phyloP scores from a whole-genome alignment of 176 grass and related monocot species.

The Carex cristatella region DNA sequence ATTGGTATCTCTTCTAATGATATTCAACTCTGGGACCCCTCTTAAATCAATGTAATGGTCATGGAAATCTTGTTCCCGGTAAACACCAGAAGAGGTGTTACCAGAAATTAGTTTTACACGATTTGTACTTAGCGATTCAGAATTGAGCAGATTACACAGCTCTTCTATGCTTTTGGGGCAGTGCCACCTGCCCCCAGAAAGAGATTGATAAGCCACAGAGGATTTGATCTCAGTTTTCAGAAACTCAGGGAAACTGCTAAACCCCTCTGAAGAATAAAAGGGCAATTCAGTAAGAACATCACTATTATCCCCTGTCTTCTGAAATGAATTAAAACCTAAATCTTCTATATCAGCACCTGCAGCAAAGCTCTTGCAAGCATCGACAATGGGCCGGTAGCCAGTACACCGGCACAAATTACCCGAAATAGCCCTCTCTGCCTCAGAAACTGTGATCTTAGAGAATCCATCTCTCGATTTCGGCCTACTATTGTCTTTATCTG shows the following conservation, averaged over 20 bases:
- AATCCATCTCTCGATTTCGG: constrained; percentile 30
- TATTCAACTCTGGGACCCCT: constrained; percentile 51
- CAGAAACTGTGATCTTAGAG: constrained; percentile 53
- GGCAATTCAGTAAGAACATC: constrained; percentile 36
- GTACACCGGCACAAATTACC: constrained; percentile 89
- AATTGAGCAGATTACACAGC: constrained; percentile 38
- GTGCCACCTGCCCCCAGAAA: constrained; percentile 31
- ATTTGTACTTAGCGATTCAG: constrained; percentile 25
- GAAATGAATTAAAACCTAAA: constrained; percentile 75
- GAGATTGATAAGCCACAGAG: not conserved
- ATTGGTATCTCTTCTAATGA: constrained; percentile 33
- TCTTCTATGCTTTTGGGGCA: constrained; percentile 48
- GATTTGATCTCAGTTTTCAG: constrained; percentile 73
- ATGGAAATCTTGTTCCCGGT: constrained; percentile 52
- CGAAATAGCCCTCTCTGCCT: constrained; percentile 59
- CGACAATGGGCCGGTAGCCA: constrained; percentile 61
- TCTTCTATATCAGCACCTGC: constrained; percentile 72
- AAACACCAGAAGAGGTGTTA: constrained; percentile 75
- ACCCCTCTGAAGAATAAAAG: constrained; percentile 3
- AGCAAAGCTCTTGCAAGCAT: constrained; percentile 84
- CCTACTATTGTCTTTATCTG: constrained; percentile 35
- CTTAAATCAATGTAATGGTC: constrained; percentile 60
- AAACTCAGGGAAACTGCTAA: constrained; percentile 71
- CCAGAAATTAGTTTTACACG: constrained; percentile 60
- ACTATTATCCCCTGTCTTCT: constrained; percentile 41